phyloP scores from a whole-genome alignment of 805 yeast genomes.

The Starmerella scarabaei region DNA sequence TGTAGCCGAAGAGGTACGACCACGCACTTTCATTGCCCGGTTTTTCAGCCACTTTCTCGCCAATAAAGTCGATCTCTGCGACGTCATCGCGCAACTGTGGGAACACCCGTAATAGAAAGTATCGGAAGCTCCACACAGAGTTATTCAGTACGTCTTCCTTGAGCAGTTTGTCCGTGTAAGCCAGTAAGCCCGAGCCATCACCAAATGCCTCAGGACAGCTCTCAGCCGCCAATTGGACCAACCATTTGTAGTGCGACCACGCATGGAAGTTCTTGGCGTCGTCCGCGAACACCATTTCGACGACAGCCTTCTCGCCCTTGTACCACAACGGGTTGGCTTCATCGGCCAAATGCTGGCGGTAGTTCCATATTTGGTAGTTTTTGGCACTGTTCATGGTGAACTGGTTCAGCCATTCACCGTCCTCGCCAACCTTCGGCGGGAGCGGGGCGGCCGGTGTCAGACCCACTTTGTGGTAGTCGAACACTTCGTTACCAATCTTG shows the following conservation, averaged over 20 bases:
- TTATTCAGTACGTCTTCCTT: constrained; percentile 66
- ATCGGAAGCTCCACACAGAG: constrained; percentile 87
- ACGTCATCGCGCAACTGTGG: constrained; percentile 22
- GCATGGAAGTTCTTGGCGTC: constrained; percentile 92
- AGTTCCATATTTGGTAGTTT: constrained; percentile 96
- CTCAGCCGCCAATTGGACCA: constrained; percentile 36
- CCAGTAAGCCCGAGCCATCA: constrained; percentile 33
- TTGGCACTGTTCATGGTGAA: constrained; percentile 68
- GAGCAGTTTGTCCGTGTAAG: constrained; percentile 38
- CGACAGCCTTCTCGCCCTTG: constrained; percentile 49
- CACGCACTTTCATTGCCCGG: constrained; percentile 80
- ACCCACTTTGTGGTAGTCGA: constrained; percentile 16
- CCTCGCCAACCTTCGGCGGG: constrained; percentile 28
- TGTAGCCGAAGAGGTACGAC: constrained; percentile 63
- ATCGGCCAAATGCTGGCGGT: constrained; percentile 53
- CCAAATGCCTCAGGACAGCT: constrained; percentile 5
- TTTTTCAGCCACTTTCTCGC: constrained; percentile 38
- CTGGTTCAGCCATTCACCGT: constrained; percentile 67
- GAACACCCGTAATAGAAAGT: constrained; percentile 33
- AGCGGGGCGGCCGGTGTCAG: constrained; percentile 22
- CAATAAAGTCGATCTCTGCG: constrained; percentile 44
- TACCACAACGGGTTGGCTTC: constrained; percentile 22
- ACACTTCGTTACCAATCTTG: constrained; percentile 26
- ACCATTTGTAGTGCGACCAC: constrained; percentile 88
- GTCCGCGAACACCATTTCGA: constrained; percentile 53